Percentiles rank a stretch among this genome's conserved stretches.
Evolutionary conservation across 768 basidiomycete genomes (phyloP).

Genomic region (Stropharia rugosoannulata): DNA sequence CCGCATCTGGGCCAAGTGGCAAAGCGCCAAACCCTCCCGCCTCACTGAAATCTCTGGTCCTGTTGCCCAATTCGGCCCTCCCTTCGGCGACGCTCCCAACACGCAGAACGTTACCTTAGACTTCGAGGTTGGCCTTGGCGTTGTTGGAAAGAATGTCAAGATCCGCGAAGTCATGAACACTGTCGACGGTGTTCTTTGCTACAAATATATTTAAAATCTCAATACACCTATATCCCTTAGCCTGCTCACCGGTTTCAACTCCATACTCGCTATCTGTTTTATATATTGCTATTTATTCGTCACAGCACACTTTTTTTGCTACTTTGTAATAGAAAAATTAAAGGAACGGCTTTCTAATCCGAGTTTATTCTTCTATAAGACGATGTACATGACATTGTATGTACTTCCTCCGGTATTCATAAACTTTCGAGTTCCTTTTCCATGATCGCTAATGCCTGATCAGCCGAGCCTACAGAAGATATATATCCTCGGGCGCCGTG

Average conservation of each 20-base stretch:
- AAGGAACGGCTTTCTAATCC: too few species aligned
- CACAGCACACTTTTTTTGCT: too few species aligned
- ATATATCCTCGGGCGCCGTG: background rate
- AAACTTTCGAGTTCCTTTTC: background rate
- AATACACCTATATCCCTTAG: background rate
- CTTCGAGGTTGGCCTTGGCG: constrained; percentile 18
- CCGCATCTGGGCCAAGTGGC: constrained; percentile 40
- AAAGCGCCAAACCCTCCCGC: constrained; percentile 15
- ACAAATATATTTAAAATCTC: constrained; percentile 13
- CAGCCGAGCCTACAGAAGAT: background rate
- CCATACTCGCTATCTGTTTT: too few species aligned
- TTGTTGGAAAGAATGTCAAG: constrained; percentile 17
- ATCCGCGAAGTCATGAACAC: constrained; percentile 24
- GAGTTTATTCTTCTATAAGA: background rate
- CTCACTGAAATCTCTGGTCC: constrained; percentile 23
- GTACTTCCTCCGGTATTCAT: background rate
- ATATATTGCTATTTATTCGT: too few species aligned
- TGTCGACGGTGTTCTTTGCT: constrained; percentile 16
- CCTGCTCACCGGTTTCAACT: too few species aligned
- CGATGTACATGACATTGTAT: background rate
- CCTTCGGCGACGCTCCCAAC: constrained; percentile 13
- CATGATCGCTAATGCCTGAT: background rate
- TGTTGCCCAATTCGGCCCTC: constrained; percentile 14
- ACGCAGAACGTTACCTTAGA: constrained; percentile 20
- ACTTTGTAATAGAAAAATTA: too few species aligned